phyloP scores from a whole-genome alignment of 805 yeast species.

The Cyberlindnera petersonii region DNA sequence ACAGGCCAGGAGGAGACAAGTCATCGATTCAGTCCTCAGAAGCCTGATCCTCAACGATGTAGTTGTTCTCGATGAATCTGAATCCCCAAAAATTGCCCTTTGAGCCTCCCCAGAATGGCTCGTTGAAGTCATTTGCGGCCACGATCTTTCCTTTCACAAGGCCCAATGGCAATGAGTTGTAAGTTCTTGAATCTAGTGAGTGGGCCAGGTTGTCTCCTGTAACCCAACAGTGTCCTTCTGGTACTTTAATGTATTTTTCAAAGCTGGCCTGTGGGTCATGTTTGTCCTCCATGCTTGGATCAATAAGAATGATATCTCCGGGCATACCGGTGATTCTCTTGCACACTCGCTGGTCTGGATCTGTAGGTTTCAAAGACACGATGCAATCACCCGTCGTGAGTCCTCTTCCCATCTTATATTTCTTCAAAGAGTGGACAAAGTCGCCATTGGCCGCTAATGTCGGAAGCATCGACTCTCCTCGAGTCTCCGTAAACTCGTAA shows the following conservation, averaged over 20 bases:
- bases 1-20: conserved; percentile 3
- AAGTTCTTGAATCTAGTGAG: conserved; percentile 84
- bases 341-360: conserved; percentile 80
- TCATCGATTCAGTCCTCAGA: conserved; percentile 1
- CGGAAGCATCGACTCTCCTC: conserved; percentile 95
- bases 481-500: conserved; percentile 74
- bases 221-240: conserved; percentile 95
- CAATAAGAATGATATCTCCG: conserved; percentile 78
- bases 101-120: conserved; percentile 38
- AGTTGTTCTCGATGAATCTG: conserved; percentile 52
- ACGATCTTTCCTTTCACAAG: conserved; percentile 82
- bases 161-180: conserved; percentile 87
- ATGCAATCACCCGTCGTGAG: conserved; percentile 80
- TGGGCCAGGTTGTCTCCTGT: conserved; percentile 91
- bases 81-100: conserved; percentile 46
- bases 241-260: conserved; percentile 64
- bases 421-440: conserved; percentile 72
- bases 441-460: conserved; percentile 73
- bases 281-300: conserved; percentile 54
- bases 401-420: conserved; percentile 58
- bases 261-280: conserved; percentile 25
- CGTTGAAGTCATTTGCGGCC: conserved; percentile 58
- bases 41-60: conserved; percentile 36
- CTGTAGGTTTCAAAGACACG: conserved; percentile 87
- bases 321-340: conserved; percentile 96